phyloP scores from a whole-genome alignment of 345 rosid species.

The Salix koriyanagi region DNA sequence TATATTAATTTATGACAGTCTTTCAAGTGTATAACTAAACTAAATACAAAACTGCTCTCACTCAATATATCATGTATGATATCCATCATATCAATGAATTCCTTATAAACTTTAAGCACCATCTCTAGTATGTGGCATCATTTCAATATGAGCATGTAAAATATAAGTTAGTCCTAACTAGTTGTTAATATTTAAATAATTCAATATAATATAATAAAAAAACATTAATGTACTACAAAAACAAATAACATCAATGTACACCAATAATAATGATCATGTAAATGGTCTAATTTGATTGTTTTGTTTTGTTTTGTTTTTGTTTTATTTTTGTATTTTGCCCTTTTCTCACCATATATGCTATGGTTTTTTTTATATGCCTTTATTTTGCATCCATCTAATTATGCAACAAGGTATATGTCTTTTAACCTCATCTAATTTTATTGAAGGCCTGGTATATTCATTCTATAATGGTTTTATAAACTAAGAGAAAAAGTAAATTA shows the following conservation, averaged over 20 bases:
- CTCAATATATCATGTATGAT: not conserved
- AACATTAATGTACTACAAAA: not conserved
- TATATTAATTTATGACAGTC: too few species aligned
- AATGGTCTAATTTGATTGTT: not conserved
- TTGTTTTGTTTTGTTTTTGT: too few species aligned
- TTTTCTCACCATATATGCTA: not conserved
- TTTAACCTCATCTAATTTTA: not conserved
- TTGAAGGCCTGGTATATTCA: not conserved
- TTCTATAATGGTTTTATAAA: not conserved
- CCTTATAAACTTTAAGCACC: accelerated
- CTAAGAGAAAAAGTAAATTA: not conserved
- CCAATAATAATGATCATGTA: not conserved
- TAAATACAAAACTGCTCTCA: not conserved
- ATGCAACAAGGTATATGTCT: not conserved
- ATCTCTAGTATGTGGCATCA: not conserved
- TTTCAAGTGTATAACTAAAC: too few species aligned
- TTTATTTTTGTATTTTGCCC: not conserved
- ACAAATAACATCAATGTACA: not conserved
- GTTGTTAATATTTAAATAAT: not conserved
- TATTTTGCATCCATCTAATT: not conserved
- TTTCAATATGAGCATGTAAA: not conserved
- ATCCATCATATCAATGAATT: not conserved
- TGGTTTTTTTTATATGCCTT: not conserved
- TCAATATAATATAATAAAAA: not conserved
- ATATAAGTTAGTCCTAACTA: too few species aligned